Base-by-base conservation (phyloP, 371 early-diverging fungal species). In the Mucor piriformis region DNA sequence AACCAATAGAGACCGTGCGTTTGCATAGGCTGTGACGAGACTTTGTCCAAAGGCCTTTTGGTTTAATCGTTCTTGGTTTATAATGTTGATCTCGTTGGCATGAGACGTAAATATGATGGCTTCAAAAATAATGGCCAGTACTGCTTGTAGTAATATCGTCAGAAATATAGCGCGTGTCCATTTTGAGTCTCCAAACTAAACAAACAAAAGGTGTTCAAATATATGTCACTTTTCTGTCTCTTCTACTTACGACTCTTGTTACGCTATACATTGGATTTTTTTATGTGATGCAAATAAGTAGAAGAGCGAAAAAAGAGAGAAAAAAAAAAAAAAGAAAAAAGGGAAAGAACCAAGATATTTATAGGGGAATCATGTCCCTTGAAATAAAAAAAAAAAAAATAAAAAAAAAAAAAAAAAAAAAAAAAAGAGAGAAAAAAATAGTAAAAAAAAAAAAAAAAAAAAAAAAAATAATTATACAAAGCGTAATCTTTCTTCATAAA, bases 141-240 rank as follows among this genome's bases (percentile, higher is more conserved):
- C 18, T 3, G 73, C 73, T 59, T 79, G 80, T 34, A 73, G 48
- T 20, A 71, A 21, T 20, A 74, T 61, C 13, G 61, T 70, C 6
- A 70, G 49, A 50, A 79, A 74, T 29, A 76, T 71, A n/a, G 74
- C 72, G 38, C 75, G 64, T 47, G 75, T 79, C 75, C 77, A 79
- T 49, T 63, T 65, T 20, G 80, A 79, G 50, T 79, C 77, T 27
- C 80, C 80, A 73, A 79, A 76, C 80, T 79, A n/a, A 38, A 40
- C n/a, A 40, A n/a, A 24, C 38, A n/a, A n/a, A n/a, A n/a, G n/a
- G 6, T 35, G 33, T 40, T 53, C 13, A 53, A 34, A 23, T 15
- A 40, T 38, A 23, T 25, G 27, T 24, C 24, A 3, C 4, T 27
- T 23, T 27, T 11, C 47, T n/a, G n/a, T n/a, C n/a, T n/a, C n/a